Evolutionary conservation across 306 rosid species (phyloP).

Genomic region (Vigna reflexopilosa): DNA sequence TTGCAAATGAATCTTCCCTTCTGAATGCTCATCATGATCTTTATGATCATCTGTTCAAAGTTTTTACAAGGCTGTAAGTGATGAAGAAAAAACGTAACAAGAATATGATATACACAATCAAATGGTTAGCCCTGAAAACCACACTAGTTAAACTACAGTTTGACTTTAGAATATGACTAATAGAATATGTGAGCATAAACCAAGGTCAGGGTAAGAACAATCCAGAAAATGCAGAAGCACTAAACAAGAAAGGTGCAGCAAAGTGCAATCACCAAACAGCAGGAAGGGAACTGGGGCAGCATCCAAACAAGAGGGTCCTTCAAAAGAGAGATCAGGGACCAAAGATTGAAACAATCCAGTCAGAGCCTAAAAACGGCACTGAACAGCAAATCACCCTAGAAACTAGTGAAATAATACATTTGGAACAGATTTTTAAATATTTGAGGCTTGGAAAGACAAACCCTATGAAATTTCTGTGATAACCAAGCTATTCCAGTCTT

Average conservation of each 20-base stretch:
- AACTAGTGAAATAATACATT: background rate
- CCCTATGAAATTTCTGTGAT: background rate
- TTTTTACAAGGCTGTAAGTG: slow-evolving; percentile 40
- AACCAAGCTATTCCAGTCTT: background rate
- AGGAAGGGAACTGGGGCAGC: background rate
- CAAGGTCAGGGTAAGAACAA: background rate
- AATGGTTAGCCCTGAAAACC: slow-evolving; percentile 12
- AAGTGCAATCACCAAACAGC: background rate
- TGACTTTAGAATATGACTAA: slow-evolving; percentile 25
- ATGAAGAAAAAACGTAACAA: slow-evolving; percentile 28
- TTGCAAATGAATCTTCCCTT: slow-evolving; percentile 59
- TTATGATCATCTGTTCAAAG: slow-evolving; percentile 60
- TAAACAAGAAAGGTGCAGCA: background rate
- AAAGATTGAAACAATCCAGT: background rate
- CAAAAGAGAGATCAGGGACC: slow-evolving; percentile 1
- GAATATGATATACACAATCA: slow-evolving; percentile 20
- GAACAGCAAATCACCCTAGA: background rate
- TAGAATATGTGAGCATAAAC: background rate
- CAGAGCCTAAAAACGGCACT: background rate
- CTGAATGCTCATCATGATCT: slow-evolving; percentile 61
- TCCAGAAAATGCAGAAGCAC: background rate
- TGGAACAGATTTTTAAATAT: background rate
- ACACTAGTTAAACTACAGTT: slow-evolving; percentile 6
- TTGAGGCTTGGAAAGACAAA: background rate
- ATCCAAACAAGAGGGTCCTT: background rate